phyloP scores from a whole-genome alignment of 2,329 filamentous ascomycete genomes.

The Aspergillus sp. region DNA sequence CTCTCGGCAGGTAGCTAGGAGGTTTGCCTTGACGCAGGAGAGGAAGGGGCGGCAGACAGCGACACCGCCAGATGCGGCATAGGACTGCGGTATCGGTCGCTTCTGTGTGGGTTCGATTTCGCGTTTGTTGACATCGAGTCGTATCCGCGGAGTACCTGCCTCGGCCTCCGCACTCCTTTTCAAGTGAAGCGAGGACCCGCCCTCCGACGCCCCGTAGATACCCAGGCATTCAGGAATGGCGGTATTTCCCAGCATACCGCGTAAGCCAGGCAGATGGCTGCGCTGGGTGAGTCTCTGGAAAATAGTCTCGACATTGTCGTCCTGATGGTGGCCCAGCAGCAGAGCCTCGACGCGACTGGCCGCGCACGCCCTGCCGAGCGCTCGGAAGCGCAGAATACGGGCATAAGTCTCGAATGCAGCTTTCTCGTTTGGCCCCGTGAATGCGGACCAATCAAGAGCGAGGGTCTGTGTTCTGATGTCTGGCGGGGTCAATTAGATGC shows the following conservation, averaged over 20 bases:
- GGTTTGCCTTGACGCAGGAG: slow-evolving; percentile 55
- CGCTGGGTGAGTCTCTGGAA: slow-evolving; percentile 65
- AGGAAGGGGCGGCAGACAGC: slow-evolving; percentile 30
- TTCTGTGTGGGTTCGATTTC: too few relatives aligned
- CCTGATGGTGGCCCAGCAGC: slow-evolving; percentile 75
- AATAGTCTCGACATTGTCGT: slow-evolving; percentile 86
- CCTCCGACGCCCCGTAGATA: slow-evolving; percentile 60
- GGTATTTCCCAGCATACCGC: slow-evolving; percentile 55
- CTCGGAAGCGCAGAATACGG: slow-evolving; percentile 62
- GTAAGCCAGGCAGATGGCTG: slow-evolving; percentile 60
- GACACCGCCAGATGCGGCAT: slow-evolving; percentile 24
- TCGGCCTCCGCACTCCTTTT: slow-evolving; percentile 1
- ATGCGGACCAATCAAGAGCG: slow-evolving; percentile 44
- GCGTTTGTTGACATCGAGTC: neutral
- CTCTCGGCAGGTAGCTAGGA: slow-evolving; percentile 58
- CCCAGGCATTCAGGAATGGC: slow-evolving; percentile 79
- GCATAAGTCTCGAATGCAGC: slow-evolving; percentile 69
- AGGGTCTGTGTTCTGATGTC: slow-evolving; percentile 28
- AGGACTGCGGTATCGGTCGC: neutral
- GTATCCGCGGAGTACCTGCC: neutral
- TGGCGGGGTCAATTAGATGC: too few relatives aligned
- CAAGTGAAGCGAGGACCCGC: slow-evolving; percentile 44
- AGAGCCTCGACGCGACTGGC: slow-evolving; percentile 47
- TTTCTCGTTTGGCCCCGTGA: slow-evolving; percentile 1
- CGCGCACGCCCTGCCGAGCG: slow-evolving; percentile 54